Evolutionary conservation across 169 alveolate genomes (phyloP), one percentile per base, ranked within the genome.

Genomic region (Blepharisma undulans): DNA sequence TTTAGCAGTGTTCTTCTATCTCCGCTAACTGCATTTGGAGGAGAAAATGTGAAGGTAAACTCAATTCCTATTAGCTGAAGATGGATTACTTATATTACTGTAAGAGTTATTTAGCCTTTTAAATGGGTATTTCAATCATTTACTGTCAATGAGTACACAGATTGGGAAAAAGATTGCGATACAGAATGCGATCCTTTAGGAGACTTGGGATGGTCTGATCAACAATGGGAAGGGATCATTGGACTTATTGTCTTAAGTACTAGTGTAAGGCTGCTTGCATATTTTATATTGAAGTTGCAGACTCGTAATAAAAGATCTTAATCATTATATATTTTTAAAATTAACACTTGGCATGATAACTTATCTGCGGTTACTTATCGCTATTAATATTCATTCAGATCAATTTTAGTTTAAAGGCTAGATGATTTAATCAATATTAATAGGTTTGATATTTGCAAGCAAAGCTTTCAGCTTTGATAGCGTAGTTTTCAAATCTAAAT

Each of bases 61-160:
- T 48, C 82, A 8, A 19, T 48, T 14, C 22, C 82, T 76, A 18
- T 12, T 12, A 29, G 34, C 22, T 76, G 18, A 21, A 12, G 27
- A 21, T 76, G 84, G 84, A 76, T 76, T 76, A 12, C 33, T 16
- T 84, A 18, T 84, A 59, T 84, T 10, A 18, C 90, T 19, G n/a
- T 66, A 66, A 66, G 16, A 16, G 16, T 21, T 66, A 66, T 21
- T 66, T 66, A 66, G 76, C 88, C 87, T 72, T 87, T 27, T 72
- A 72, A 61, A 14, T 87, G 25, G 21, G 84, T 33, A 27, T 87
- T 18, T 33, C 19, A 21, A 30, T 60, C 87, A 29, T 72, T 87
- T 7, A 71, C 76, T 27, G 22, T 87, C 30, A 87, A 87, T 72
- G 87, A 87, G 66, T 87, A 18, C 30, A 72, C 22, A 66, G 91